Evolutionary conservation across 441 rosid species (phyloP).

Genomic region (Melastoma candidum): DNA sequence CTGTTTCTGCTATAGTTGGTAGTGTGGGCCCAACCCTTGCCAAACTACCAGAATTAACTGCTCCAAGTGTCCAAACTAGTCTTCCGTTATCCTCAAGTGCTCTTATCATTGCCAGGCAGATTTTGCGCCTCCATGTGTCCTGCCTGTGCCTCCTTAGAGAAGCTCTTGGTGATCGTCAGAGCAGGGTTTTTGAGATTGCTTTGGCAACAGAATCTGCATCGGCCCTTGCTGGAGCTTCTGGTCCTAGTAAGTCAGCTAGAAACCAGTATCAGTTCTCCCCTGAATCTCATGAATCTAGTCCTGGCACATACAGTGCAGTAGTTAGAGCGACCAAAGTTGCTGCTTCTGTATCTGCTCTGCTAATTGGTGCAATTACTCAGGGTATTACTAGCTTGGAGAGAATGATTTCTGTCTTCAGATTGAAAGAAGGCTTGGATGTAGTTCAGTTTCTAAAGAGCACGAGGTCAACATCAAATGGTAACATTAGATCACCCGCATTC

Average conservation of each 20-base stretch:
- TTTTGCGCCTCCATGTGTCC: slow-evolving; percentile 69
- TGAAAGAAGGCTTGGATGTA: slow-evolving; percentile 84
- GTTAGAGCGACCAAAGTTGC: slow-evolving; percentile 57
- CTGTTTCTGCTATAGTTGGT: slow-evolving; percentile 78
- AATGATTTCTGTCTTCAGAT: slow-evolving; percentile 69
- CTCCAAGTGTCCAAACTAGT: slow-evolving; percentile 39
- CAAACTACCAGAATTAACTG: slow-evolving; percentile 62
- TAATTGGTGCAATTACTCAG: slow-evolving; percentile 74
- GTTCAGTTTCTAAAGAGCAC: slow-evolving; percentile 70
- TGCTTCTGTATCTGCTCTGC: slow-evolving; percentile 84
- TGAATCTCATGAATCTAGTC: slow-evolving; percentile 57
- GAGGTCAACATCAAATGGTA: slow-evolving; percentile 80
- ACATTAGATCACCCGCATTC: slow-evolving; percentile 44
- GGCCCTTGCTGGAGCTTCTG: slow-evolving; percentile 56
- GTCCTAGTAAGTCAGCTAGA: slow-evolving; percentile 81
- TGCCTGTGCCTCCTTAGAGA: slow-evolving; percentile 86
- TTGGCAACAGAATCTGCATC: slow-evolving; percentile 88
- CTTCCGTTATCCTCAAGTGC: slow-evolving; percentile 36
- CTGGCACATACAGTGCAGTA: slow-evolving; percentile 33
- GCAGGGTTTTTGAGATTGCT: slow-evolving; percentile 94
- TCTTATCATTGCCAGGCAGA: slow-evolving; percentile 49
- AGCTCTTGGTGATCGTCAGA: slow-evolving; percentile 97
- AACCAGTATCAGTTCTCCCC: slow-evolving; percentile 74
- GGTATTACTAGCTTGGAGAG: slow-evolving; percentile 97
- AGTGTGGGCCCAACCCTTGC: slow-evolving; percentile 60